phyloP scores from a whole-genome alignment of 2,329 filamentous ascomycete genomes.

The Pseudonectria foliicola region DNA sequence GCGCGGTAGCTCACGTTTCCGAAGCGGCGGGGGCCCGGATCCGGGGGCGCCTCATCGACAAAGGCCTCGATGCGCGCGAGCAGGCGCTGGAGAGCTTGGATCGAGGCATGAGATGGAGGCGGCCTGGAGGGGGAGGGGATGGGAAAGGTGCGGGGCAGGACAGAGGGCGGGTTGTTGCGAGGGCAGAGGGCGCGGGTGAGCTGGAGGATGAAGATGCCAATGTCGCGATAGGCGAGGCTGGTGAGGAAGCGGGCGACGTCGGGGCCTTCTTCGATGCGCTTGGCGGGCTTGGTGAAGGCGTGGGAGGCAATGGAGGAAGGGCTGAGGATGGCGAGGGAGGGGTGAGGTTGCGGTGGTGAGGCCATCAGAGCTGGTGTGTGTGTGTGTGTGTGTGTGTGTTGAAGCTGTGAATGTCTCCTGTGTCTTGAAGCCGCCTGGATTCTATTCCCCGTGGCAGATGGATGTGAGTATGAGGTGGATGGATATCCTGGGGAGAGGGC shows the following conservation, averaged over 20 bases:
- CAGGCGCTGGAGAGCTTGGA: conserved; percentile 59
- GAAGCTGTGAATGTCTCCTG: too few species aligned
- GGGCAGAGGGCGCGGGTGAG: conserved; percentile 85
- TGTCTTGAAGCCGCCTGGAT: too few species aligned
- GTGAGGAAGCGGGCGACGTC: conserved; percentile 77
- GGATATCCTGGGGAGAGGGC: too few species aligned
- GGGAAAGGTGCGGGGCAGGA: conserved; percentile 33
- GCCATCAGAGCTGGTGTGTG: conserved; percentile 10
- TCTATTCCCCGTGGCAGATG: too few species aligned
- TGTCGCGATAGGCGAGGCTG: conserved; percentile 77
- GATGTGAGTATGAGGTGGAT: too few species aligned
- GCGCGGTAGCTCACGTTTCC: conserved; percentile 85
- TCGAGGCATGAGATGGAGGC: conserved; percentile 37
- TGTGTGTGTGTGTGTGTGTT: too few species aligned
- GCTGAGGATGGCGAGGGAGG: conserved; percentile 43
- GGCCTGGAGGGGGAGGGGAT: conserved; percentile 30
- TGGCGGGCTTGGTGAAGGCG: conserved; percentile 63
- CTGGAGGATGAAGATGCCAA: conserved; percentile 81
- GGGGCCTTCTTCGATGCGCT: conserved; percentile 76
- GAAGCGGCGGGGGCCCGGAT: conserved; percentile 79
- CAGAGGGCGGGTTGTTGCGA: conserved; percentile 36
- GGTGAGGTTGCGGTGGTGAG: conserved; percentile 13
- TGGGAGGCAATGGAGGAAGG: conserved; percentile 28
- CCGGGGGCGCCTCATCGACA: conserved; percentile 73
- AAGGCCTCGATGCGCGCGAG: conserved; percentile 58